These are phyloP conservation scores for Kwoniella shivajii DNA, from an alignment of 1,284 basidiomycete genomes.

Conservation along the genomic window DNA sequence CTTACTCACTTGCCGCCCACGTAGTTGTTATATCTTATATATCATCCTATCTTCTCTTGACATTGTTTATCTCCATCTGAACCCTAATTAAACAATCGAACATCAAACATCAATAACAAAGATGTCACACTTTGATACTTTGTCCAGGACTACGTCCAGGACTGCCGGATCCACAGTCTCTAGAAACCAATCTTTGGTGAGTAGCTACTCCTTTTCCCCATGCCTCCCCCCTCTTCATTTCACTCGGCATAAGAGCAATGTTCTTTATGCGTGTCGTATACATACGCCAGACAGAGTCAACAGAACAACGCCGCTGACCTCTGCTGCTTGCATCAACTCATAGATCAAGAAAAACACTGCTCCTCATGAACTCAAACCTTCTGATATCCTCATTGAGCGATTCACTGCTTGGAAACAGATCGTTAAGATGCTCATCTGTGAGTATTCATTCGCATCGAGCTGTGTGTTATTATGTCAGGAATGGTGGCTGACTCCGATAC, in stretches of 20 bases:
- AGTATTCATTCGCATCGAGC: conserved; percentile 15
- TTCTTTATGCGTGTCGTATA: too few species aligned
- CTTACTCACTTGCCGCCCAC: neutral
- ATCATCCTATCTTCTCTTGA: too few species aligned
- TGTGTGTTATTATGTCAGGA: neutral
- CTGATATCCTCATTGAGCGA: conserved; percentile 95
- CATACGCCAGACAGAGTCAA: too few species aligned
- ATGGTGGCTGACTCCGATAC: too few species aligned
- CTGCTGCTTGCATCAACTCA: neutral
- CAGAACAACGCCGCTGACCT: too few species aligned
- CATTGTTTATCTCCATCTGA: too few species aligned
- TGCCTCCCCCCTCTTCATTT: neutral
- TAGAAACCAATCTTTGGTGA: conserved; percentile 70
- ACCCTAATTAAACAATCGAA: neutral
- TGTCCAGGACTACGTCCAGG: conserved; percentile 62
- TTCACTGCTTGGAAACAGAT: conserved; percentile 68
- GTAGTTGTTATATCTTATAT: neutral
- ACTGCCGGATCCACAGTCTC: conserved; percentile 68
- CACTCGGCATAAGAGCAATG: neutral
- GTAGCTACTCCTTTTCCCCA: conserved; percentile 16
- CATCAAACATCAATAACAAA: neutral
- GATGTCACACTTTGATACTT: conserved; percentile 54
- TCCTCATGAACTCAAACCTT: conserved; percentile 86
- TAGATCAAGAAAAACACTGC: conserved; percentile 85
- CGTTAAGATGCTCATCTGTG: conserved; percentile 85